Conservation (phyloP, 345 rosid genomes). For the Euphorbia tirucalli region DNA sequence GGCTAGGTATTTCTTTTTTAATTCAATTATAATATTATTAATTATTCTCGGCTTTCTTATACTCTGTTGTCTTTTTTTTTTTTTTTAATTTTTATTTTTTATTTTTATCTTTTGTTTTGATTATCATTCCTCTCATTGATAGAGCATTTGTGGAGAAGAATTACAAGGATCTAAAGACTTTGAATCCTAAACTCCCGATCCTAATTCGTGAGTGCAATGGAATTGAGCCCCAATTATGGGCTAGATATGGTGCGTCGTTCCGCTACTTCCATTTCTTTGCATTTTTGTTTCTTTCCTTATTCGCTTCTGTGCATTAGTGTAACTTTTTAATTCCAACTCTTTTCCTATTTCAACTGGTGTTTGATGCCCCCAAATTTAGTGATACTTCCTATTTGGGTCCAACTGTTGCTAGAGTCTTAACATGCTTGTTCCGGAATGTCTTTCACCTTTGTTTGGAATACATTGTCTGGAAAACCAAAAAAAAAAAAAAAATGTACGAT, state of each 20-base stretch:
- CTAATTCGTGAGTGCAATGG: slow-evolving; percentile 82
- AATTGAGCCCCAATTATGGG: slow-evolving; percentile 92
- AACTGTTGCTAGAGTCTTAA: background rate
- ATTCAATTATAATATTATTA: no score
- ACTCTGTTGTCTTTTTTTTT: background rate
- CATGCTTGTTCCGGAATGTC: no score
- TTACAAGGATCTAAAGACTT: slow-evolving; percentile 79
- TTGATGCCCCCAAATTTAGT: no score
- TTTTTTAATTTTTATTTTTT: background rate
- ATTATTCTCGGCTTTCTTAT: no score
- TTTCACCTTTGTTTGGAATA: no score
- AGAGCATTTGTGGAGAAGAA: slow-evolving; percentile 81
- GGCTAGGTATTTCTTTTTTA: slow-evolving; percentile 23
- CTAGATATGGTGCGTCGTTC: slow-evolving; percentile 66
- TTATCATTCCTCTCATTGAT: background rate
- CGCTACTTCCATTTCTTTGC: background rate
- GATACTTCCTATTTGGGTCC: background rate
- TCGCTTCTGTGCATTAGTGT: no score
- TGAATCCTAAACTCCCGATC: slow-evolving; percentile 84
- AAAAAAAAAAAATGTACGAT: no score
- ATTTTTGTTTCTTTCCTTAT: no score
- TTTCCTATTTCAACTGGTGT: no score
- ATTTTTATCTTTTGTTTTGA: no score
- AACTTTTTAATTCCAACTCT: no score
- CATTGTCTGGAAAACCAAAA: no score